Evolutionary conservation across 2,329 filamentous ascomycete species (phyloP), one percentile per base, ranked within the genome.

Genomic region (Colletotrichum gloeosporioides): DNA sequence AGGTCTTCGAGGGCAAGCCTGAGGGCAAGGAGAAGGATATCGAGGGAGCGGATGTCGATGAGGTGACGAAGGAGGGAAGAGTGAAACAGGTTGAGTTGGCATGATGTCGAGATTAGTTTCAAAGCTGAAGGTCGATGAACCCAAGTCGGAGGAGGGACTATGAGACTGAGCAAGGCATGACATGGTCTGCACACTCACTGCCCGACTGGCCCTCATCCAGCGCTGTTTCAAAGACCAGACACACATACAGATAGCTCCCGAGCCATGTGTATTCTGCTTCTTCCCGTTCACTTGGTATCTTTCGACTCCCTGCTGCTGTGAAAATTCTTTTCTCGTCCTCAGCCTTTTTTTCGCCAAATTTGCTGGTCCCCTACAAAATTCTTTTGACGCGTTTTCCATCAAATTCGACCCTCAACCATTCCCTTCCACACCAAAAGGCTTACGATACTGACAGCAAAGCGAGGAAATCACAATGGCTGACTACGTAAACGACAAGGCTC

Each of bases 1-100:
- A 71, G 34, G 32, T 79, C 2, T 78, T 79, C 13, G 62, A 78
- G 29, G 72, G 70, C 31, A 69, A 76, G 62, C 18, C 67, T 29
- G 34, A 61, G 25, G 29, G 32, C 3, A 64, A 59, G 25, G 69
- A 44, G 13, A 49, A 25, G n/a, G 67, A 74, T n/a, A n/a, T 55
- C 10, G 44, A 71, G 13, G 39, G 27, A 7, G 70, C 25, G 2
- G 59, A 49, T 2, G 44, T 53, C 25, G 66, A 59, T n/a, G 67
- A 49, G 10, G 34, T 31, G 22, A 39, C 9, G 5, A 71, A 74
- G 10, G 44, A 53, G 27, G 59, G 15, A 31, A 64, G 32, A 13
- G 27, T 49, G 4, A 74, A 65, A n/a, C 59, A 74, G 44, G 34
- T 74, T n/a, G 67, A 74, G 34, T 16, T 49, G 15, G 59, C 71